Percentiles rank a stretch among this genome's conserved stretches.
These are phyloP conservation scores for Lunasporangiospora selenospora DNA, from an alignment of 192 early-diverging fungal species.

Conservation along the genomic window DNA sequence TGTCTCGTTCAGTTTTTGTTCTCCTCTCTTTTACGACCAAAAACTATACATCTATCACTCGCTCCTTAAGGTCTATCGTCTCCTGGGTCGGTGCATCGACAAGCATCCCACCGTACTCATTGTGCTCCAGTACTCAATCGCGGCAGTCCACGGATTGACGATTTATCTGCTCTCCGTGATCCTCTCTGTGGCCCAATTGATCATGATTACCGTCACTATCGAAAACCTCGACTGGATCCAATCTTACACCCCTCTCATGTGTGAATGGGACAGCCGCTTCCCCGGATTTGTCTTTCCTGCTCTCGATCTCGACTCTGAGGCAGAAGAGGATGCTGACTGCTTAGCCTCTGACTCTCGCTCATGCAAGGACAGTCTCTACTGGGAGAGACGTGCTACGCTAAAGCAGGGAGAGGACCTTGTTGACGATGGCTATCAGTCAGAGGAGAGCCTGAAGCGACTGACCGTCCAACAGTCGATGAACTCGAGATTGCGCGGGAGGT, in stretches of 20 bases:
- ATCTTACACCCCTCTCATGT: slow-evolving; percentile 29
- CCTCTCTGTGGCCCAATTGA: slow-evolving; percentile 30
- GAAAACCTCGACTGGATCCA: slow-evolving; percentile 47
- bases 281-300: slow-evolving; percentile 47
- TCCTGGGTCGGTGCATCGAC: slow-evolving; percentile 8
- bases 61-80: slow-evolving; percentile 15
- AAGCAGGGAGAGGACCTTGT: slow-evolving; percentile 5
- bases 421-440: slow-evolving; percentile 10
- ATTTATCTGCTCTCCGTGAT: slow-evolving; percentile 34
- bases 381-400: neutral
- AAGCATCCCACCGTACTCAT: slow-evolving; percentile 19
- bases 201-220: slow-evolving; percentile 33
- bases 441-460: slow-evolving; percentile 8
- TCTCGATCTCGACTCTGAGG: slow-evolving; percentile 21
- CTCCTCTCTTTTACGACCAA: slow-evolving; percentile 42
- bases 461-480: slow-evolving; percentile 23
- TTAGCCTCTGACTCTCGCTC: too few species aligned
- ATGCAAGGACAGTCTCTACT: slow-evolving; percentile 13
- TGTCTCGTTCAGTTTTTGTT: slow-evolving; percentile 37
- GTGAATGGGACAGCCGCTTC: slow-evolving; percentile 35
- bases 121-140: slow-evolving; percentile 37
- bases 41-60: slow-evolving; percentile 29
- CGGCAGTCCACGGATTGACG: slow-evolving; percentile 20
- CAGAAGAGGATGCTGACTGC: neutral
- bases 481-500: slow-evolving; percentile 20